These are phyloP conservation scores for Tremellales sp. DNA, from an alignment of 1,284 basidiomycete genomes.

Conservation along the genomic window DNA sequence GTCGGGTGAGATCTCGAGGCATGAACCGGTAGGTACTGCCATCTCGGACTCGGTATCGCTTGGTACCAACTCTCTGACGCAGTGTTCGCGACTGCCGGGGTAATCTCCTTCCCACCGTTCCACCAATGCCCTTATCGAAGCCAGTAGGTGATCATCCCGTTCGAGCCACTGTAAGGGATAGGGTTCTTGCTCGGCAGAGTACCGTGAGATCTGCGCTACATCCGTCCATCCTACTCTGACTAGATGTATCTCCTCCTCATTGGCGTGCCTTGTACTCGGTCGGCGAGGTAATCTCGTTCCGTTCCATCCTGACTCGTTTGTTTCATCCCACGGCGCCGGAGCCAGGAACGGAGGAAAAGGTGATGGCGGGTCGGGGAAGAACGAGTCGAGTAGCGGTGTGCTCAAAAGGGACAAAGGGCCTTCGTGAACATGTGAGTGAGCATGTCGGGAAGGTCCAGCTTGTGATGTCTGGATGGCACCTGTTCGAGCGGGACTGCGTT, in stretches of 20 bases:
- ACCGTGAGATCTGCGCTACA: conserved; percentile 15
- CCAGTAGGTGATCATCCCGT: no score
- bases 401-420: conserved; percentile 36
- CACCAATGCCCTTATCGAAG: no score
- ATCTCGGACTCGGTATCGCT: no score
- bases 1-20: no score
- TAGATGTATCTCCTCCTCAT: conserved; percentile 25
- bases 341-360: conserved; percentile 36
- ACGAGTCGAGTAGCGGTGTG: conserved; percentile 36
- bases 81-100: no score
- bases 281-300: conserved; percentile 2
- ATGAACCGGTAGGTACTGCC: no score
- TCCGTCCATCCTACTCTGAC: conserved; percentile 41
- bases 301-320: conserved; percentile 5
- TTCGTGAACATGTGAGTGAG: conserved; percentile 7
- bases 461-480: conserved; percentile 17
- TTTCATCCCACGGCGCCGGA: conserved; percentile 37
- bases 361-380: conserved; percentile 44
- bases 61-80: no score
- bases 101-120: no score
- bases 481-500: conserved; percentile 25
- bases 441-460: conserved; percentile 1
- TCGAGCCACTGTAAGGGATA: no score
- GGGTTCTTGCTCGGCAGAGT: neutral
- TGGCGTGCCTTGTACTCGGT: no score